phyloP scores from a whole-genome alignment of 2,329 filamentous ascomycete genomes.

The Ascosphaera apis region DNA sequence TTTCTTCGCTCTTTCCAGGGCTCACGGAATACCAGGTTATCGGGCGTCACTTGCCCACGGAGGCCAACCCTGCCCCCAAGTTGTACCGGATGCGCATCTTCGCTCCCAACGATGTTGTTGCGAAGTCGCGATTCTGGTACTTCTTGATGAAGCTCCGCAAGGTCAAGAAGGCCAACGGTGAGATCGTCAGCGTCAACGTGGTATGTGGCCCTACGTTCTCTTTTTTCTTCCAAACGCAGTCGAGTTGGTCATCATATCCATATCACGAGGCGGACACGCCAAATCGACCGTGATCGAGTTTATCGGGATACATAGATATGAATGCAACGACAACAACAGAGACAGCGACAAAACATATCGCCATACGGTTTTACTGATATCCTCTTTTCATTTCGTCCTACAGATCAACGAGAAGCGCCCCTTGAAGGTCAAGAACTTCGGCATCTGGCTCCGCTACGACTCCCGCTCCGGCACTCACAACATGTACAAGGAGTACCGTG shows the following conservation, averaged over 20 bases:
- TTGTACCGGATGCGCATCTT: slow-evolving; percentile 99
- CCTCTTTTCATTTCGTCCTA: slow-evolving; percentile 15
- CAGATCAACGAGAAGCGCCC: slow-evolving; percentile 95
- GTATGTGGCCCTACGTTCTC: slow-evolving; percentile 35
- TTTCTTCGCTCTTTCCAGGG: slow-evolving; percentile 37
- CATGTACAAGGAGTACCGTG: slow-evolving; percentile 99
- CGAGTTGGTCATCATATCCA: no score
- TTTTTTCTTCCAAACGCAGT: no score
- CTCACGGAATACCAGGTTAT: slow-evolving; percentile 99
- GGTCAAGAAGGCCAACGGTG: slow-evolving; percentile 99
- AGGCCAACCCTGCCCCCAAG: slow-evolving; percentile 90
- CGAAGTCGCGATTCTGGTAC: slow-evolving; percentile 99
- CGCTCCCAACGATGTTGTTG: slow-evolving; percentile 89
- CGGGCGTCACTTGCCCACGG: slow-evolving; percentile 94
- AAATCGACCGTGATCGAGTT: no score
- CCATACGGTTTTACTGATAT: slow-evolving; percentile 1
- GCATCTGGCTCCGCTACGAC: slow-evolving; percentile 99
- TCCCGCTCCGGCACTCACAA: slow-evolving; percentile 99
- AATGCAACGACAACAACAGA: no score
- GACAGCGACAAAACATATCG: no score
- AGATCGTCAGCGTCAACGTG: slow-evolving; percentile 93
- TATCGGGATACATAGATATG: no score
- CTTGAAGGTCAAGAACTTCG: slow-evolving; percentile 99
- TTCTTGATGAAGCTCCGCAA: slow-evolving; percentile 98
- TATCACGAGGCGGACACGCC: no score